phyloP scores from a whole-genome alignment of 2,329 filamentous ascomycete genomes.

The Lasiodiplodia citricola region DNA sequence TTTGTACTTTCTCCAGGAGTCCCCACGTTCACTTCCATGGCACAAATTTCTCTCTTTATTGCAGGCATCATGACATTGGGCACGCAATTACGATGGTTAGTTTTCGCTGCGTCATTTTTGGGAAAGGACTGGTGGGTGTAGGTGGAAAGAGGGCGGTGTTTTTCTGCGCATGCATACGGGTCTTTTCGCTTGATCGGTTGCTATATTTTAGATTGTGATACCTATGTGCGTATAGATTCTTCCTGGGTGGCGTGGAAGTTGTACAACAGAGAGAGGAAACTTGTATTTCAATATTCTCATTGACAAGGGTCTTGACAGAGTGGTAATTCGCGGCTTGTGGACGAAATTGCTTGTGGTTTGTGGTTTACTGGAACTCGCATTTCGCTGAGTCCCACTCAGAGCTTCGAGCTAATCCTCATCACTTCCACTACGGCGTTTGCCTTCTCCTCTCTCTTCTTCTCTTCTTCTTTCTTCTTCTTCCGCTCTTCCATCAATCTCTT shows the following conservation, averaged over 20 bases:
- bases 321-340: background rate
- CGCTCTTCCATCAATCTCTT: conserved; percentile 1
- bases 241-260: background rate
- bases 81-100: conserved; percentile 1
- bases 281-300: background rate
- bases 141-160: too few relatives aligned
- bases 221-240: conserved; percentile 23
- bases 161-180: background rate
- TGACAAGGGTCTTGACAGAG: background rate
- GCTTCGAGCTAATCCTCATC: background rate
- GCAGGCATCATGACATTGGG: conserved; percentile 4
- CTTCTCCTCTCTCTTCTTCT: background rate
- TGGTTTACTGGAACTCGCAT: background rate
- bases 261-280: background rate
- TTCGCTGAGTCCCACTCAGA: background rate
- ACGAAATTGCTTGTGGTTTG: background rate
- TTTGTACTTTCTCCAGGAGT: background rate
- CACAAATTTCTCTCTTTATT: background rate
- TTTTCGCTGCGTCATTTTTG: background rate
- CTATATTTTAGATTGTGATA: conserved; percentile 16
- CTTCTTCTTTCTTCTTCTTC: background rate
- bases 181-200: background rate
- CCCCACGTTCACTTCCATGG: background rate
- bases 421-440: background rate
- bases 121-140: background rate